Conservation (phyloP, 2,329 filamentous ascomycete species). For the Trichophyton simii region DNA sequence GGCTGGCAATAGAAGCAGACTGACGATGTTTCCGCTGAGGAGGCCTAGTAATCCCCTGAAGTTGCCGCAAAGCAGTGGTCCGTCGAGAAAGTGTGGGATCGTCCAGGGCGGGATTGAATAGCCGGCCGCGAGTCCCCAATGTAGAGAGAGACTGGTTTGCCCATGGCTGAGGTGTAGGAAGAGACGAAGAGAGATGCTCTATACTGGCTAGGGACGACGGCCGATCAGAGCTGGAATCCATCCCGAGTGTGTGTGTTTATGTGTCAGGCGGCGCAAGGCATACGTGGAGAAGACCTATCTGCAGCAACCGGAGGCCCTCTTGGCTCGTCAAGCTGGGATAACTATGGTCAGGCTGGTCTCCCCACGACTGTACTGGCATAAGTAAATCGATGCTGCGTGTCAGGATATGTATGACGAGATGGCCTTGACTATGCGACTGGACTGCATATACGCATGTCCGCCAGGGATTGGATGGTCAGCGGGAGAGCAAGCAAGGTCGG, state of each 20-base stretch:
- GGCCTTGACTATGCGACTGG: conserved; percentile 1
- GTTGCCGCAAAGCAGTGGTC: conserved; percentile 23
- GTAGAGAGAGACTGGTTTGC: conserved; percentile 20
- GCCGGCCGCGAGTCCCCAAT: conserved; percentile 17
- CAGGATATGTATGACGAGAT: conserved; percentile 11
- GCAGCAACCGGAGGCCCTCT: conserved; percentile 3
- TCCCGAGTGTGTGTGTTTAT: conserved; percentile 9
- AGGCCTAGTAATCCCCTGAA: conserved; percentile 20
- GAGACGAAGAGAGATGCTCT: conserved; percentile 20
- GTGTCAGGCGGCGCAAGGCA: conserved; percentile 6
- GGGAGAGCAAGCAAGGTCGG: conserved; percentile 4
- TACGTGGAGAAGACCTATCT: conserved; percentile 8
- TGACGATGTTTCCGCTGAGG: conserved; percentile 19
- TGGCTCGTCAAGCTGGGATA: background rate
- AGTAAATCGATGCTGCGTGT: conserved; percentile 11
- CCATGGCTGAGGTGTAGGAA: conserved; percentile 22
- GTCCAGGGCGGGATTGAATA: conserved; percentile 19
- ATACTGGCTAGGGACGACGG: conserved; percentile 18
- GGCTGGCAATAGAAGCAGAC: conserved; percentile 15
- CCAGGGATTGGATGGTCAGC: conserved; percentile 7
- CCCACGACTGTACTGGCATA: conserved; percentile 4
- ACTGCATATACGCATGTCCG: background rate
- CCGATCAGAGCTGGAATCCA: conserved; percentile 25
- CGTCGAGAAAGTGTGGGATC: conserved; percentile 22
- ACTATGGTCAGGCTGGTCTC: background rate